These are phyloP conservation scores for Grosmannia huntii DNA, from an alignment of 2,329 filamentous ascomycete genomes.

Conservation along the genomic window DNA sequence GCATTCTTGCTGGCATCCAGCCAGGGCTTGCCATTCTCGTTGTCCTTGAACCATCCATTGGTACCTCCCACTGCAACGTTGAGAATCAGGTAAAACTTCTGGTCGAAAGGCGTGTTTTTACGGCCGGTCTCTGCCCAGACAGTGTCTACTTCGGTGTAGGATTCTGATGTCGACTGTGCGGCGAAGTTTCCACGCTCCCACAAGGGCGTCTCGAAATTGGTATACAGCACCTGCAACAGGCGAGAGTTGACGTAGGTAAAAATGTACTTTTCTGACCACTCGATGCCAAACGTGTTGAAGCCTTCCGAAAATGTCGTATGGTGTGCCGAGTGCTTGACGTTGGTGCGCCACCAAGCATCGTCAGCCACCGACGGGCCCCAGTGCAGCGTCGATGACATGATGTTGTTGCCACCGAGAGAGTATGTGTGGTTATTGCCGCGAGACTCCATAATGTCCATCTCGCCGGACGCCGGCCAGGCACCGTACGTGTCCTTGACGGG, in stretches of 20 bases:
- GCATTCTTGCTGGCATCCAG: slow-evolving; percentile 54
- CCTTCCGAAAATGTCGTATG: slow-evolving; percentile 58
- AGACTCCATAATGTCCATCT: slow-evolving; percentile 73
- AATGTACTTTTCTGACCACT: slow-evolving; percentile 80
- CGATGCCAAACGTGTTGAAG: slow-evolving; percentile 69
- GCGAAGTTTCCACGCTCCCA: slow-evolving; percentile 60
- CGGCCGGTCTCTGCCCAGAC: slow-evolving; percentile 50
- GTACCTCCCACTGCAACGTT: slow-evolving; percentile 66
- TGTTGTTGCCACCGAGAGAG: slow-evolving; percentile 65
- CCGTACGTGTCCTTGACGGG: slow-evolving; percentile 62
- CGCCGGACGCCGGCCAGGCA: slow-evolving; percentile 64
- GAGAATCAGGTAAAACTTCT: slow-evolving; percentile 62
- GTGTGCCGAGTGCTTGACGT: slow-evolving; percentile 60
- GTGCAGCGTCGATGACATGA: slow-evolving; percentile 66
- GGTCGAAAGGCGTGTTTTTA: slow-evolving; percentile 59
- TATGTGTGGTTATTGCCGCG: slow-evolving; percentile 76
- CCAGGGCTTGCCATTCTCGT: slow-evolving; percentile 64
- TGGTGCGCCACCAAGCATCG: slow-evolving; percentile 75
- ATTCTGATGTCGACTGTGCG: slow-evolving; percentile 34
- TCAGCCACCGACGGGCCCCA: slow-evolving; percentile 63
- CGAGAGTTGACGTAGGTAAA: slow-evolving; percentile 78
- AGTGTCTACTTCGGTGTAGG: slow-evolving; percentile 52
- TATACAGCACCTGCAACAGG: slow-evolving; percentile 69
- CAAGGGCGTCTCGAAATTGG: slow-evolving; percentile 55
- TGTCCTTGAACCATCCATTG: slow-evolving; percentile 76